Evolutionary conservation across 164 flowering plant genomes (phyloP).

Genomic region (Malania oleifera): DNA sequence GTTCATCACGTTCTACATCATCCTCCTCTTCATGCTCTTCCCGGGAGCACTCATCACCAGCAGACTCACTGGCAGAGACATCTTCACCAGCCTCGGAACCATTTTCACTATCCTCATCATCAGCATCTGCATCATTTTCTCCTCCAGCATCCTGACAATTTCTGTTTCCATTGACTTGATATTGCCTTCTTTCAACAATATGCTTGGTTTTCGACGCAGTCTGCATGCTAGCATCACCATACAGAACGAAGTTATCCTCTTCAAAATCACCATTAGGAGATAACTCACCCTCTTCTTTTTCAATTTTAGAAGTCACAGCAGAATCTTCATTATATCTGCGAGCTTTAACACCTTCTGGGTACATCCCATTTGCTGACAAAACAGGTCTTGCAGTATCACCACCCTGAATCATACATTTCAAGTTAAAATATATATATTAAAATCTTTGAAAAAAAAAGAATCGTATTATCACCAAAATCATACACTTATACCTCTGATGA

Average conservation of each 20-base stretch:
- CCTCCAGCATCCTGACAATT: constrained; percentile 29
- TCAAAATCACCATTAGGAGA: constrained; percentile 66
- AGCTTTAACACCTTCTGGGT: constrained; percentile 19
- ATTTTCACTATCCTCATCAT: constrained; percentile 64
- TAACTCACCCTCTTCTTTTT: constrained; percentile 73
- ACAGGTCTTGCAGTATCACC: constrained; percentile 22
- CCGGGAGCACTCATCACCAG: constrained; percentile 56
- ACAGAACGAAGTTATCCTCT: constrained; percentile 45
- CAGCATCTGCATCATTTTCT: constrained; percentile 52
- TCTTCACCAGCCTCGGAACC: constrained; percentile 58
- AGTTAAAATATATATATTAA: neutral
- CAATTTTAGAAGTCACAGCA: constrained; percentile 31
- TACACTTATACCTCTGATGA: constrained; percentile 30
- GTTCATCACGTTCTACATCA: constrained; percentile 47
- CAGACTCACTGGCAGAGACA: constrained; percentile 62
- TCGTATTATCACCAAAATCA: neutral
- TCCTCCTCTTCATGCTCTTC: constrained; percentile 61
- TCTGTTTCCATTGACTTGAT: constrained; percentile 26
- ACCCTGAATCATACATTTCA: constrained; percentile 32
- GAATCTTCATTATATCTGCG: constrained; percentile 22
- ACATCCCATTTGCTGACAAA: constrained; percentile 27
- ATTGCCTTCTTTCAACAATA: constrained; percentile 21
- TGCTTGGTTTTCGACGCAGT: constrained; percentile 19
- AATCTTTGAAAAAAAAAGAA: neutral
- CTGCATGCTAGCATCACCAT: constrained; percentile 26